These are phyloP conservation scores for Ustilago trichophora DNA, from an alignment of 1,284 basidiomycete genomes.

Conservation along the genomic window DNA sequence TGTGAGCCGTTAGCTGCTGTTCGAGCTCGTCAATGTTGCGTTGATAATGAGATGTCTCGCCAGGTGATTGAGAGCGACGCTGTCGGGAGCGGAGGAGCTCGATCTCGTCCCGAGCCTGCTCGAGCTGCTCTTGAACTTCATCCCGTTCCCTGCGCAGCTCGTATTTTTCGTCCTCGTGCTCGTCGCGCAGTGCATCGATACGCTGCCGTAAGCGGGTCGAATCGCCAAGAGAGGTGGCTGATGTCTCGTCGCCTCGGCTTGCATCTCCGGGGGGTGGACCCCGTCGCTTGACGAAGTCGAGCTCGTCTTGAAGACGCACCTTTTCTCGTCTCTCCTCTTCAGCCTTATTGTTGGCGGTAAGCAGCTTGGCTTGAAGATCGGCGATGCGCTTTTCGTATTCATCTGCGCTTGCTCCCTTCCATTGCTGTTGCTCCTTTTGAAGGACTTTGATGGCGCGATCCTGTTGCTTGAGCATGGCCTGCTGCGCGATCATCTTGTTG, in stretches of 20 bases:
- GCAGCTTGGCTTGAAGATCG: constrained; percentile 40
- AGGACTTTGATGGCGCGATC: constrained; percentile 60
- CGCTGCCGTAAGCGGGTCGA: constrained; percentile 41
- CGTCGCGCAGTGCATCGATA: constrained; percentile 46
- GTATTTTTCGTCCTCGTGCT: constrained; percentile 55
- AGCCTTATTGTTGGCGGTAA: constrained; percentile 35
- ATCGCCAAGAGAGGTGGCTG: constrained; percentile 29
- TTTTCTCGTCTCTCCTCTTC: constrained; percentile 42
- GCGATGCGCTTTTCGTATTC: constrained; percentile 38
- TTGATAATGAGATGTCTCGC: constrained; percentile 23
- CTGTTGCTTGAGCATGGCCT: constrained; percentile 60
- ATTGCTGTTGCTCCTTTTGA: constrained; percentile 57
- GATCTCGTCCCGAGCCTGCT: constrained; percentile 33
- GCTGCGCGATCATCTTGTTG: constrained; percentile 58
- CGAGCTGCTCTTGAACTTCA: constrained; percentile 46
- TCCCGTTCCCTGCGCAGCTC: constrained; percentile 47
- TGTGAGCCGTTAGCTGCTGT: constrained; percentile 46
- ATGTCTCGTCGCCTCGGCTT: constrained; percentile 28
- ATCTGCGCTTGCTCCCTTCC: constrained; percentile 40
- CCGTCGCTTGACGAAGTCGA: constrained; percentile 48
- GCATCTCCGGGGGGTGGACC: constrained; percentile 34
- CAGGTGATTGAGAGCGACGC: constrained; percentile 20
- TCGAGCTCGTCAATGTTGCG: constrained; percentile 47
- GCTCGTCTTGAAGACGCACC: constrained; percentile 46
- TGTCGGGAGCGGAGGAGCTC: constrained; percentile 23